Percentiles rank a stretch among this genome's conserved stretches.
These are phyloP conservation scores for Letharia columbiana DNA, from an alignment of 495 filamentous ascomycete genomes.

Conservation along the genomic window DNA sequence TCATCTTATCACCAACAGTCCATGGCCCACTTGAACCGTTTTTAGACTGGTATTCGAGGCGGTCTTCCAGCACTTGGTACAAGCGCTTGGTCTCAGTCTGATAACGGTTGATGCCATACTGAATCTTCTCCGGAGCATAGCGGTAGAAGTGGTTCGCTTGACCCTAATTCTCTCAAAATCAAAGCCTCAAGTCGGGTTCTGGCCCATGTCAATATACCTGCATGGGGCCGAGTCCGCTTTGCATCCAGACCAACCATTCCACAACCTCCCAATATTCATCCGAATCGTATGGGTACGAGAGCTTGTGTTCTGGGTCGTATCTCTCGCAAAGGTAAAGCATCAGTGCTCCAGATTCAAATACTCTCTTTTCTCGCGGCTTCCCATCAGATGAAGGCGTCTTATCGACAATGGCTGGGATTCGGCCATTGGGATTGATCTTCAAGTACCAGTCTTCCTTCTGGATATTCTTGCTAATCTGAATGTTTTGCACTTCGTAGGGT, in stretches of 20 bases:
- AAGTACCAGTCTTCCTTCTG: constrained; percentile 80
- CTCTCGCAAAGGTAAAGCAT: constrained; percentile 41
- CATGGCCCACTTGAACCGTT: constrained; percentile 33
- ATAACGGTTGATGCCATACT: constrained; percentile 37
- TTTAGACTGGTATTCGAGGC: constrained; percentile 31
- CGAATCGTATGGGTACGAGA: constrained; percentile 37
- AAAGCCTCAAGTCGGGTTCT: neutral
- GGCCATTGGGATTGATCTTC: constrained; percentile 82
- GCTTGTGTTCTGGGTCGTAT: constrained; percentile 39
- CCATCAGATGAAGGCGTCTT: constrained; percentile 33
- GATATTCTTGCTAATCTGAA: constrained; percentile 54
- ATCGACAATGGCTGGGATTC: constrained; percentile 74
- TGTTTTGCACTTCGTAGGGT: constrained; percentile 51
- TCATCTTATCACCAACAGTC: constrained; percentile 35
- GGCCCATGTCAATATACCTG: constrained; percentile 9
- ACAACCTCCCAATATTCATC: constrained; percentile 39
- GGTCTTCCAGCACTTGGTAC: constrained; percentile 36
- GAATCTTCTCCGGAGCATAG: constrained; percentile 33
- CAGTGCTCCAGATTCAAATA: constrained; percentile 43
- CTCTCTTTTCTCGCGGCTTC: constrained; percentile 31
- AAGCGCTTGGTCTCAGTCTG: constrained; percentile 35
- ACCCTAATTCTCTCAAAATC: constrained; percentile 20
- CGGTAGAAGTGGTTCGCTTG: constrained; percentile 39
- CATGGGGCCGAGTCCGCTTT: constrained; percentile 37
- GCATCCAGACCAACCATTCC: constrained; percentile 41